Conservation (phyloP, 495 filamentous ascomycete species). For the Pyrenula aspistea region DNA sequence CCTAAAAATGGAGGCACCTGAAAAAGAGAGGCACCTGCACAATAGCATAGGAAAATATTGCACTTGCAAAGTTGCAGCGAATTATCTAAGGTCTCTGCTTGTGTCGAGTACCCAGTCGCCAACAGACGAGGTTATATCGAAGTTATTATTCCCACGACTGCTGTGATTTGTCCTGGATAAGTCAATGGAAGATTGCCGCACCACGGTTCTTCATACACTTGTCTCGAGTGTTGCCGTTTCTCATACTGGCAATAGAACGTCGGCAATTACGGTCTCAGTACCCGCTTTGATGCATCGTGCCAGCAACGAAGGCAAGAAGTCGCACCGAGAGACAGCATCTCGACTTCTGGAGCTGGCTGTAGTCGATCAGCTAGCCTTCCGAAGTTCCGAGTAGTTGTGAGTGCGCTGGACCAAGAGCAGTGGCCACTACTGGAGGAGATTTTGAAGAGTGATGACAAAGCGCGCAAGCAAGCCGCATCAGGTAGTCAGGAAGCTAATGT, state of each 20-base stretch:
- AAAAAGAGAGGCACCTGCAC: too few relatives aligned
- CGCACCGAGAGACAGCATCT: constrained; percentile 58
- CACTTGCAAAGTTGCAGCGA: constrained; percentile 78
- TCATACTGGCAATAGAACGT: constrained; percentile 31
- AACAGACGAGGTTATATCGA: constrained; percentile 61
- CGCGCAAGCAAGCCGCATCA: constrained; percentile 17
- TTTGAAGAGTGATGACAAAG: constrained; percentile 44
- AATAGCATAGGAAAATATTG: too few relatives aligned
- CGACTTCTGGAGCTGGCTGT: constrained; percentile 73
- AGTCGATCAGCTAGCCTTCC: constrained; percentile 50
- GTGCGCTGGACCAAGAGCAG: constrained; percentile 55
- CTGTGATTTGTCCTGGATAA: constrained; percentile 60
- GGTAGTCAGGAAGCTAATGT: constrained; percentile 26
- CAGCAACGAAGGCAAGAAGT: constrained; percentile 27
- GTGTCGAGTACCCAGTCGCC: constrained; percentile 47
- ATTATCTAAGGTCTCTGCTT: constrained; percentile 73
- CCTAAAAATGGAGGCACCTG: too few relatives aligned
- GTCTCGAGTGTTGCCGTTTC: constrained; percentile 53
- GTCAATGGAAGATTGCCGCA: constrained; percentile 53
- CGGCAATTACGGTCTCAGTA: constrained; percentile 61
- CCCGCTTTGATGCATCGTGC: constrained; percentile 72
- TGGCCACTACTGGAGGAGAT: constrained; percentile 74
- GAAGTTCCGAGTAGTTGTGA: constrained; percentile 70
- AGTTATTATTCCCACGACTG: constrained; percentile 64
- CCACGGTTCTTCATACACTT: constrained; percentile 58